Percentiles rank a stretch among this genome's conserved stretches.
Evolutionary conservation across 768 basidiomycete genomes (phyloP).

Genomic region (Asterophora parasitica): DNA sequence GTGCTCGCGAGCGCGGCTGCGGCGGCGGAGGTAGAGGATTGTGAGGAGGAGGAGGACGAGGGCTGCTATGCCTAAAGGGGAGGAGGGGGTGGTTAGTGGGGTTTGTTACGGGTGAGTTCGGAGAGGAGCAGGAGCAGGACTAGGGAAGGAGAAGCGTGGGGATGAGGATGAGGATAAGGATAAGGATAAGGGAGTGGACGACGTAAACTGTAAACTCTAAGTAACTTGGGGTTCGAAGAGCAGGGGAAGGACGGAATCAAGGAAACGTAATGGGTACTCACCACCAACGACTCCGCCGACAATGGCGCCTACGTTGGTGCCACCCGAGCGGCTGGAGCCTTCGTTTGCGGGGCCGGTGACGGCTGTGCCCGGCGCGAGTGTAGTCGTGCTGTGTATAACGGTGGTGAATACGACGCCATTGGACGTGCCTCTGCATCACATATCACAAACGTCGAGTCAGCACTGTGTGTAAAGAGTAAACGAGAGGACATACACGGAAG

Average conservation of each 20-base stretch:
- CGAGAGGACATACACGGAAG: conserved; percentile 1
- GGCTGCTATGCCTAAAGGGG: conserved; percentile 29
- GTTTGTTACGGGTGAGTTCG: too few species aligned
- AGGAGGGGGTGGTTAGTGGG: too few species aligned
- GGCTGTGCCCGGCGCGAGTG: conserved; percentile 21
- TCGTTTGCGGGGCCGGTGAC: conserved; percentile 8
- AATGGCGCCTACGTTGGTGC: conserved; percentile 36
- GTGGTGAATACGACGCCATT: conserved; percentile 28
- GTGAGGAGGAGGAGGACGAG: conserved; percentile 21
- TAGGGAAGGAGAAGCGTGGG: not conserved
- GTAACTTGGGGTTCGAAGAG: too few species aligned
- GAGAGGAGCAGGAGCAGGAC: not conserved
- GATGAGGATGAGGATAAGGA: not conserved
- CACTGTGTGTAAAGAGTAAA: not conserved
- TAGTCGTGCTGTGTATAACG: conserved; percentile 22
- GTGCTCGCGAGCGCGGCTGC: conserved; percentile 16
- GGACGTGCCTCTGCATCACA: conserved; percentile 3
- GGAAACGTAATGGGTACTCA: too few species aligned
- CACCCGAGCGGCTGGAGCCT: not conserved
- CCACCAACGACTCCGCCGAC: conserved; percentile 53
- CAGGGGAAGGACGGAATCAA: too few species aligned
- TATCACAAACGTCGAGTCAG: not conserved
- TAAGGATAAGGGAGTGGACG: too few species aligned
- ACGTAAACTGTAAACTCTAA: too few species aligned
- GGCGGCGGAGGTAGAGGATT: conserved; percentile 25